phyloP scores from a whole-genome alignment of 169 alveolate genomes.

The Plasmodium fragile region DNA sequence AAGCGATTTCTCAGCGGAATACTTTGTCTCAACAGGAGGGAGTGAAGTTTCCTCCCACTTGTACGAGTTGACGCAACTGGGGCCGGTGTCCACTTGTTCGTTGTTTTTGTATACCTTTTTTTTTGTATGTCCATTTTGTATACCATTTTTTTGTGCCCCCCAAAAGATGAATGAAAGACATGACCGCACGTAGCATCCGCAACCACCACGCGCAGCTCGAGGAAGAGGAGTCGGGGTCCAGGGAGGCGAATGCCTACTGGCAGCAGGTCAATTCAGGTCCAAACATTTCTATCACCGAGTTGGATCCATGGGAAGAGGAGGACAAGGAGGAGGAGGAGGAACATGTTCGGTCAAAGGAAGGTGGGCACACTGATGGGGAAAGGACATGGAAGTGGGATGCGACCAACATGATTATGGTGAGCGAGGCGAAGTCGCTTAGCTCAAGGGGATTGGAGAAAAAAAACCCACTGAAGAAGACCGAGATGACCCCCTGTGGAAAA shows the following conservation, averaged over 20 bases:
- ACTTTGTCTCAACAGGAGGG: background rate
- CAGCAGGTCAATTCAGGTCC: background rate
- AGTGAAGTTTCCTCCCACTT: background rate
- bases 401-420: background rate
- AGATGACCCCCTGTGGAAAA: background rate
- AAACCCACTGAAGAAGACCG: background rate
- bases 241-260: background rate
- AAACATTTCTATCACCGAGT: background rate
- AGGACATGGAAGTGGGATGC: background rate
- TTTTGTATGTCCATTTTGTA: background rate
- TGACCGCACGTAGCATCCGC: background rate
- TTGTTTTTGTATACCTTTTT: background rate
- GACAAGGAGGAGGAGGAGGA: background rate
- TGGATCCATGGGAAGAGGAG: background rate
- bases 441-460: background rate
- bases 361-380: background rate
- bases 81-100: background rate
- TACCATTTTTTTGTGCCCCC: background rate
- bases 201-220: background rate
- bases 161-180: background rate
- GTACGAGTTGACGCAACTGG: no score
- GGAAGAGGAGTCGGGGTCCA: background rate
- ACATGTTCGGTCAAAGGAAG: background rate
- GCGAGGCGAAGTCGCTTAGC: background rate
- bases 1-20: background rate